phyloP scores from a whole-genome alignment of 2,329 filamentous ascomycete genomes.

The Onygena corvina region DNA sequence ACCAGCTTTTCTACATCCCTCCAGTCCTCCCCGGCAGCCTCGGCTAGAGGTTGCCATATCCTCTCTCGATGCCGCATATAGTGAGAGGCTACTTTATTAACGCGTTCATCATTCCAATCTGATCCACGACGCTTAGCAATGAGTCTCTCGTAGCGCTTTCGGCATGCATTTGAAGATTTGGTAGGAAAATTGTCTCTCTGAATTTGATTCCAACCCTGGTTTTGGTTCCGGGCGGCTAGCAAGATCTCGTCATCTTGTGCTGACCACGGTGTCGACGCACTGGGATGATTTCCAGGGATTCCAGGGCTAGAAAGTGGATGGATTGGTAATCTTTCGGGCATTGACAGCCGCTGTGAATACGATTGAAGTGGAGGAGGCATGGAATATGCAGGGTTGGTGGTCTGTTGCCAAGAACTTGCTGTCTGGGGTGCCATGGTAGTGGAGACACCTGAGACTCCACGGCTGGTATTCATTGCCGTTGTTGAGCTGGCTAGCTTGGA shows the following conservation, averaged over 20 bases:
- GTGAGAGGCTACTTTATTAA: slow-evolving; percentile 61
- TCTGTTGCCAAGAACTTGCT: slow-evolving; percentile 10
- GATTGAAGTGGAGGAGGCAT: slow-evolving; percentile 14
- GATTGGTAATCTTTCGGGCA: slow-evolving; percentile 1
- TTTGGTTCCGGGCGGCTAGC: slow-evolving; percentile 57
- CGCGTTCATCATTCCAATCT: slow-evolving; percentile 65
- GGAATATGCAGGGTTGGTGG: slow-evolving; percentile 7
- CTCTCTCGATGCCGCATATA: slow-evolving; percentile 70
- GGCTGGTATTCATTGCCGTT: slow-evolving; percentile 13
- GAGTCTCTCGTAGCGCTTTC: slow-evolving; percentile 75
- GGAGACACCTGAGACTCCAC: slow-evolving; percentile 2
- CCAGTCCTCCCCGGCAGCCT: slow-evolving; percentile 46
- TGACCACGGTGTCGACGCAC: slow-evolving; percentile 51
- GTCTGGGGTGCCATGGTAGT: slow-evolving; percentile 6
- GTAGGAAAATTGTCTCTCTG: slow-evolving; percentile 61
- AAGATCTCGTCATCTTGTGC: slow-evolving; percentile 62
- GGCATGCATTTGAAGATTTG: slow-evolving; percentile 72
- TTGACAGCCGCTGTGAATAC: slow-evolving; percentile 6
- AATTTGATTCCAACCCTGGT: slow-evolving; percentile 75
- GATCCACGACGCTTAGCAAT: slow-evolving; percentile 61
- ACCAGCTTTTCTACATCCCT: slow-evolving; percentile 71
- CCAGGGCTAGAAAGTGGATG: slow-evolving; percentile 8
- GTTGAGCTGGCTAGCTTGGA: slow-evolving; percentile 1
- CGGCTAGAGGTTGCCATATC: slow-evolving; percentile 66
- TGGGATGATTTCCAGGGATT: slow-evolving; percentile 11